Base-by-base conservation (phyloP, 805 yeast species). In the Candida nitratophila region DNA sequence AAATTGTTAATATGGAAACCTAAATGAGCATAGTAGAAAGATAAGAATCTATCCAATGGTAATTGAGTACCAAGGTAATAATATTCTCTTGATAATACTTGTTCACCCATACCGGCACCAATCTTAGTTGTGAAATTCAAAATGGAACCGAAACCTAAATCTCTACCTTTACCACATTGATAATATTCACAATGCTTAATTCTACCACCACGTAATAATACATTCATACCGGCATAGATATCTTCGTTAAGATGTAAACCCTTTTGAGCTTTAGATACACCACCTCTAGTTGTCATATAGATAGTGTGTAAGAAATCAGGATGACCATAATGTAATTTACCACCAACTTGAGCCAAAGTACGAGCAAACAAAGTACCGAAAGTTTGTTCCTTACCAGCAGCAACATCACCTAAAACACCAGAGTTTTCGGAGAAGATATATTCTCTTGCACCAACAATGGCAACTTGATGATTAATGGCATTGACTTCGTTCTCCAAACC, bases 81-180 rank as follows among this genome's bases (percentile, higher is more conserved):
- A 62, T 85, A 85, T 63, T 85, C 95, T 68, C 95, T 75, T 24
- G 90, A 83, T 48, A 85, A 69, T 81, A 85, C 82, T 64, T 85
- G 95, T 66, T 85, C 95, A 64, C 93, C 93, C 95, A 85, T 85
- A 67, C 95, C 95, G 53, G 93, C 90, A 66, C 95, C 95, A 74
- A 85, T 84, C 67, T 85, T 85, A 36, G 90, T 84, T 20, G 89
- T 84, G 74, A 85, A 85, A 66, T 85, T 85, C 73, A 84, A 72
- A 67, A 85, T 84, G 5, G 93, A 83, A 47, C 89, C 89, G 65
- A 85, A 85, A 60, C 95, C 95, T 56, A 85, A 73, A 74, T 85
- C 95, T 73, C 95, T 74, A 62, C 95, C 95, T 66, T 85, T 85
- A 68, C 95, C 95, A 77, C 95, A 85, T 69, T 85, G 95, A 67